phyloP scores from a whole-genome alignment of 2,329 filamentous ascomycete species.

The Fusarium oxysporum region DNA sequence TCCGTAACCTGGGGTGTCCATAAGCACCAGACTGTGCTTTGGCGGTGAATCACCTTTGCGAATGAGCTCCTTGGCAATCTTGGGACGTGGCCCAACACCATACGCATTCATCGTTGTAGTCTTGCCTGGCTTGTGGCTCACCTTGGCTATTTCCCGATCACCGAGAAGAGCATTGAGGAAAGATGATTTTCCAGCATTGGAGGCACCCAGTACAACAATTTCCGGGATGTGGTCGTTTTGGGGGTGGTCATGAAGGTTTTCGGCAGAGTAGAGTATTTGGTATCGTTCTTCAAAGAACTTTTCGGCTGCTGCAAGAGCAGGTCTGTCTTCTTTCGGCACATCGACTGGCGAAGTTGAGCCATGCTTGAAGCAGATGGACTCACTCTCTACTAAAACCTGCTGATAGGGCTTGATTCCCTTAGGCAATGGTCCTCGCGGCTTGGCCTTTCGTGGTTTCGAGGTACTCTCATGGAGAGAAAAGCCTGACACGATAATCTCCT shows the following conservation, averaged over 20 bases:
- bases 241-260: slow-evolving; percentile 60
- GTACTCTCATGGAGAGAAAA: not conserved
- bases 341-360: slow-evolving; percentile 21
- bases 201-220: slow-evolving; percentile 84
- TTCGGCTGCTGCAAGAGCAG: slow-evolving; percentile 44
- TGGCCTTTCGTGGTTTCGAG: slow-evolving; percentile 7
- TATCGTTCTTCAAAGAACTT: slow-evolving; percentile 50
- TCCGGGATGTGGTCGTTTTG: slow-evolving; percentile 66
- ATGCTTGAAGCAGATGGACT: slow-evolving; percentile 39
- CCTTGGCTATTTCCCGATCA: slow-evolving; percentile 56
- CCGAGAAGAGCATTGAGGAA: slow-evolving; percentile 85
- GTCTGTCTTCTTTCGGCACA: slow-evolving; percentile 36
- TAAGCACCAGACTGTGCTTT: slow-evolving; percentile 59
- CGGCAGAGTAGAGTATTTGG: slow-evolving; percentile 63
- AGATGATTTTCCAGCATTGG: slow-evolving; percentile 90
- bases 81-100: slow-evolving; percentile 60
- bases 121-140: slow-evolving; percentile 63
- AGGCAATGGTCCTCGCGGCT: slow-evolving; percentile 8
- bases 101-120: slow-evolving; percentile 68
- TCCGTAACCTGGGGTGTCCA: slow-evolving; percentile 66
- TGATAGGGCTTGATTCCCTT: slow-evolving; percentile 39
- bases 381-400: slow-evolving; percentile 33
- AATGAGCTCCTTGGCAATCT: slow-evolving; percentile 43
- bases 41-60: slow-evolving; percentile 55
- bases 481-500: not conserved